Percentiles rank a stretch among this genome's conserved stretches.
phyloP scores from a whole-genome alignment of 176 grass and related monocot genomes.

The Eragrostis curvula region DNA sequence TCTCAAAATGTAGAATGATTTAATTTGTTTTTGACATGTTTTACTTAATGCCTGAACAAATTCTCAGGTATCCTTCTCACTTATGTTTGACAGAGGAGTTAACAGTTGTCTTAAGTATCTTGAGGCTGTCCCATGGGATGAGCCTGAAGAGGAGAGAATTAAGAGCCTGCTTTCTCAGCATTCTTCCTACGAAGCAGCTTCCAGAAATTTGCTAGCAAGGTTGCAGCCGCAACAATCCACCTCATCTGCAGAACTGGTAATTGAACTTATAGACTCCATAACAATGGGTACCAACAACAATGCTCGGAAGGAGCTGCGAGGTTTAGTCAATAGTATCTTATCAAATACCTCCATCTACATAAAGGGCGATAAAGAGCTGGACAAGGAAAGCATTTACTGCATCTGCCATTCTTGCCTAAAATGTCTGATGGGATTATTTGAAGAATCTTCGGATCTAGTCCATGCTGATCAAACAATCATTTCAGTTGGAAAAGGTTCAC shows the following conservation, averaged over 20 bases:
- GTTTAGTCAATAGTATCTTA: constrained; percentile 67
- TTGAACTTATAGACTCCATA: constrained; percentile 72
- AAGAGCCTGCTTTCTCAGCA: constrained; percentile 61
- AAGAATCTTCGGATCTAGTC: constrained; percentile 53
- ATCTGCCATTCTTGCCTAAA: constrained; percentile 79
- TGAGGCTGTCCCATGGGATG: constrained; percentile 88
- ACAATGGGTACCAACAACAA: constrained; percentile 72
- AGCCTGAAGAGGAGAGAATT: constrained; percentile 77
- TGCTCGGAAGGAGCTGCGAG: constrained; percentile 72
- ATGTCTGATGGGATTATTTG: constrained; percentile 70
- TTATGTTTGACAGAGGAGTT: constrained; percentile 93
- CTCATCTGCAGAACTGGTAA: constrained; percentile 57
- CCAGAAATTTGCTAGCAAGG: constrained; percentile 59
- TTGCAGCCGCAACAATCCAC: constrained; percentile 46
- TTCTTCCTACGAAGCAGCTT: constrained; percentile 54
- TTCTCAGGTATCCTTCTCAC: constrained; percentile 81
- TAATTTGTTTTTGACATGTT: constrained; percentile 18
- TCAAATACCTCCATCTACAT: constrained; percentile 68
- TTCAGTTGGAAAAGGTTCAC: constrained; percentile 51
- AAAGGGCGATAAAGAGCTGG: constrained; percentile 56
- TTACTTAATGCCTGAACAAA: constrained; percentile 28
- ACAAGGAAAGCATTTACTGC: constrained; percentile 64
- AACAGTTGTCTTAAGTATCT: constrained; percentile 70
- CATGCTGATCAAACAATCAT: constrained; percentile 33
- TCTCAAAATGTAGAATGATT: not conserved